Conservation (phyloP, 2,329 filamentous ascomycete genomes). For the Apiospora malaysiana region DNA sequence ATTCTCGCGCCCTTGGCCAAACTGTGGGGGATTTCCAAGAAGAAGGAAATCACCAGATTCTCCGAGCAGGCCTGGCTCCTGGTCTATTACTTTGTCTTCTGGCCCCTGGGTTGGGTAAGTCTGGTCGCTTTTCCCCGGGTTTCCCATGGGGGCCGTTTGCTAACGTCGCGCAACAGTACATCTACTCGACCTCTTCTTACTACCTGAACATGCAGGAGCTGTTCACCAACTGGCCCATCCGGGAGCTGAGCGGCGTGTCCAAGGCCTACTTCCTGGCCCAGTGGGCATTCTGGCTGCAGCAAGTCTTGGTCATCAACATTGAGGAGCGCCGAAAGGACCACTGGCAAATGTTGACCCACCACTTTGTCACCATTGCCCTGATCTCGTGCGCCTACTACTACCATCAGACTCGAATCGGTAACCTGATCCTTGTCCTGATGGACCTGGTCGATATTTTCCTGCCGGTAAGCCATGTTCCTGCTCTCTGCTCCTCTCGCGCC, state of each 20-base stretch:
- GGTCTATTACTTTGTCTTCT: constrained; percentile 82
- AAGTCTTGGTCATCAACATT: constrained; percentile 92
- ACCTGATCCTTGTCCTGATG: constrained; percentile 89
- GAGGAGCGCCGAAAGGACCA: constrained; percentile 95
- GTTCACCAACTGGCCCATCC: constrained; percentile 84
- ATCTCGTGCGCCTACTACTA: constrained; percentile 86
- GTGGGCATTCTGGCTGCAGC: constrained; percentile 92
- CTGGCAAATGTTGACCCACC: constrained; percentile 94
- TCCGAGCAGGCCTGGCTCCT: constrained; percentile 94
- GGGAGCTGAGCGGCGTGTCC: constrained; percentile 74
- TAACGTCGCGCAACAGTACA: constrained; percentile 61
- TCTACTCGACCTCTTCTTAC: constrained; percentile 79
- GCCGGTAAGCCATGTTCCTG: constrained; percentile 64
- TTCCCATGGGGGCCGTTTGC: neutral
- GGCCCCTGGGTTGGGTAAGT: constrained; percentile 82
- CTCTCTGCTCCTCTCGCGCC: neutral
- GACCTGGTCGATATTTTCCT: constrained; percentile 90
- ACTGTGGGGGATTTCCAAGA: constrained; percentile 72
- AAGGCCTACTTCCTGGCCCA: constrained; percentile 93
- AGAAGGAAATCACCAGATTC: constrained; percentile 81
- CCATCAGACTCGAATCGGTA: constrained; percentile 85
- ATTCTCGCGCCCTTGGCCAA: constrained; percentile 79
- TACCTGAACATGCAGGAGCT: constrained; percentile 78
- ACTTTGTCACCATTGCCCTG: constrained; percentile 85
- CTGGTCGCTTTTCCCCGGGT: neutral